Percentiles rank a stretch among this genome's conserved stretches.
Evolutionary conservation across 345 rosid species (phyloP).

Genomic region (Populus deltoides): DNA sequence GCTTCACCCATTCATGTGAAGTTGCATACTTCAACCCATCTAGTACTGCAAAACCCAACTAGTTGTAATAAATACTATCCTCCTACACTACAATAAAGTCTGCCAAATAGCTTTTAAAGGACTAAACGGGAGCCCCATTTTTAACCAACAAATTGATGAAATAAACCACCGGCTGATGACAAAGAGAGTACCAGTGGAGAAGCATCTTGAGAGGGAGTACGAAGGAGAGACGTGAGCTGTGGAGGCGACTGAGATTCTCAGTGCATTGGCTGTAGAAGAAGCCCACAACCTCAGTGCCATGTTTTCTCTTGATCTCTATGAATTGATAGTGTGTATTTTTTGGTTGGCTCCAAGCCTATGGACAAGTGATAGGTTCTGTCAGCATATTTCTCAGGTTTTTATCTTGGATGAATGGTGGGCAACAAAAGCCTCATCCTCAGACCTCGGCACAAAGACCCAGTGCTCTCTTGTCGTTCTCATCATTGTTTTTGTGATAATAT

Average conservation of each 20-base stretch:
- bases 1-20: conserved; percentile 97
- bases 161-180: not conserved
- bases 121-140: not conserved
- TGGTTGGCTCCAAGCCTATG: conserved; percentile 18
- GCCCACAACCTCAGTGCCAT: conserved; percentile 98
- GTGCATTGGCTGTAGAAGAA: conserved; percentile 89
- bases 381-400: conserved; percentile 29
- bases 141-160: not conserved
- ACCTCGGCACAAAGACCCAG: not conserved
- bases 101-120: not conserved
- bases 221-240: conserved; percentile 45
- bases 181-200: conserved; percentile 54
- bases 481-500: not conserved
- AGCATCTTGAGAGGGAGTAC: conserved; percentile 71
- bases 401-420: conserved; percentile 70
- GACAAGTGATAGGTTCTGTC: not conserved
- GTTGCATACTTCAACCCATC: conserved; percentile 88
- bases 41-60: conserved; percentile 47
- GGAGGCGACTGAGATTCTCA: conserved; percentile 56
- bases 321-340: not conserved
- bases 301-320: not conserved
- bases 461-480: not conserved
- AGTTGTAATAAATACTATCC: not conserved
- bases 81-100: not conserved
- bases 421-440: conserved; percentile 65